Conservation (phyloP, 2,329 filamentous ascomycete genomes). For the Fonsecaea erecta region DNA sequence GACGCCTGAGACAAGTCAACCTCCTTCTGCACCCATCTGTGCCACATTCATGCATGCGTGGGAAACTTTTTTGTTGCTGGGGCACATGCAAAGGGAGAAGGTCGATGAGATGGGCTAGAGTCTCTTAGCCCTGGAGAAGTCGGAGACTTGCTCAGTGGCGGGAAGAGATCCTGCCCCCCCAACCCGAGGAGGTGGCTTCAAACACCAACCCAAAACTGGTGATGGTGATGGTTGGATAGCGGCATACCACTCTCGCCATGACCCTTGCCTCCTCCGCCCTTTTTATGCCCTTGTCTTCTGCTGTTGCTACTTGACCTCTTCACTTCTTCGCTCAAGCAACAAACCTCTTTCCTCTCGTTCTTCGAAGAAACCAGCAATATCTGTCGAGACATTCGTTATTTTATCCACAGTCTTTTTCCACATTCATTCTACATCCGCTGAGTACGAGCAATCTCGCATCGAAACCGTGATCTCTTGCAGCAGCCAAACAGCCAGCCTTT, state of each 20-base stretch:
- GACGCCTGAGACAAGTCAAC: slow-evolving; percentile 34
- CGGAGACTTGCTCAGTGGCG: slow-evolving; percentile 18
- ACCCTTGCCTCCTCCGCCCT: slow-evolving; percentile 26
- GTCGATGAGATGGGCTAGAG: slow-evolving; percentile 2
- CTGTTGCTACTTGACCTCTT: neutral
- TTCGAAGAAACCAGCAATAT: neutral
- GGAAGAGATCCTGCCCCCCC: slow-evolving; percentile 18
- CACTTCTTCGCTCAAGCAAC: slow-evolving; percentile 8
- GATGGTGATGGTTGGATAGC: slow-evolving; percentile 15
- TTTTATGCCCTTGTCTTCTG: slow-evolving; percentile 14
- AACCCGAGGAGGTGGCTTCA: slow-evolving; percentile 1
- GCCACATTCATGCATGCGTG: slow-evolving; percentile 23
- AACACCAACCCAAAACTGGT: slow-evolving; percentile 12
- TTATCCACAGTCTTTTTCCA: neutral
- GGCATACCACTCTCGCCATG: slow-evolving; percentile 11
- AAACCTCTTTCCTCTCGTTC: slow-evolving; percentile 9
- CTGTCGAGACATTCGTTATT: neutral
- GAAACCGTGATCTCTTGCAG: neutral
- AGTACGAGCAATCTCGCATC: neutral
- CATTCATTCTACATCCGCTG: slow-evolving; percentile 1
- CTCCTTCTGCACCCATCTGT: slow-evolving; percentile 17
- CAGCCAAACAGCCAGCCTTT: neutral
- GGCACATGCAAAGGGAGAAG: slow-evolving; percentile 5
- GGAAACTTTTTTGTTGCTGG: neutral
- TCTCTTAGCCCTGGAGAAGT: slow-evolving; percentile 4